These are phyloP conservation scores for Odonthalia washingtoniensis DNA, from an alignment of 31 red algal genomes.

Conservation along the genomic window DNA sequence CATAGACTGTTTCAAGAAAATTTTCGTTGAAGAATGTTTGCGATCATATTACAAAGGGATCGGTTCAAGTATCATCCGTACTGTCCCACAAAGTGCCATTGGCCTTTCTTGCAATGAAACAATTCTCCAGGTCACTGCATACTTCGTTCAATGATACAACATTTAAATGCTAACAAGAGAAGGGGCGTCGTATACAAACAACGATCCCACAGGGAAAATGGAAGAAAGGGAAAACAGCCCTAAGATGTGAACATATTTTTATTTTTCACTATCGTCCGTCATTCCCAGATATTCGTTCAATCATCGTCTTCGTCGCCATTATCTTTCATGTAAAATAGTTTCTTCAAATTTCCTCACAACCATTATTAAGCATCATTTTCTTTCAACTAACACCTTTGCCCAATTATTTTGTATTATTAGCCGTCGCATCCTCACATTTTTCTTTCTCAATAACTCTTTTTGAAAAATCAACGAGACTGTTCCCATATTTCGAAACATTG, in stretches of 20 bases:
- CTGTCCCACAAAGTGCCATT: too few relatives aligned
- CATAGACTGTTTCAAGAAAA: constrained; percentile 53
- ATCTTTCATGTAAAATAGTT: too few relatives aligned
- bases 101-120: constrained; percentile 51
- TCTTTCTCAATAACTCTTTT: constrained; percentile 5
- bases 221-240: neutral
- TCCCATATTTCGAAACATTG: neutral
- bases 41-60: too few relatives aligned
- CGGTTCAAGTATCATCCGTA: too few relatives aligned
- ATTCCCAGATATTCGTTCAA: neutral
- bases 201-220: neutral
- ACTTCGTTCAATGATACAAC: neutral
- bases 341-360: neutral
- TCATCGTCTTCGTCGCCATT: neutral
- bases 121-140: constrained; percentile 7
- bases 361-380: too few relatives aligned
- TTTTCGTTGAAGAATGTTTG: too few relatives aligned
- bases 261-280: neutral
- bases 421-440: neutral
- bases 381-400: too few relatives aligned
- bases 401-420: too few relatives aligned
- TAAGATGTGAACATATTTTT: neutral
- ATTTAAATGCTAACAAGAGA: neutral
- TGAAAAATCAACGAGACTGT: constrained; percentile 18
- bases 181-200: neutral